phyloP scores from a whole-genome alignment of 2,329 filamentous ascomycete genomes.

The Hymenoscyphus albidus region DNA sequence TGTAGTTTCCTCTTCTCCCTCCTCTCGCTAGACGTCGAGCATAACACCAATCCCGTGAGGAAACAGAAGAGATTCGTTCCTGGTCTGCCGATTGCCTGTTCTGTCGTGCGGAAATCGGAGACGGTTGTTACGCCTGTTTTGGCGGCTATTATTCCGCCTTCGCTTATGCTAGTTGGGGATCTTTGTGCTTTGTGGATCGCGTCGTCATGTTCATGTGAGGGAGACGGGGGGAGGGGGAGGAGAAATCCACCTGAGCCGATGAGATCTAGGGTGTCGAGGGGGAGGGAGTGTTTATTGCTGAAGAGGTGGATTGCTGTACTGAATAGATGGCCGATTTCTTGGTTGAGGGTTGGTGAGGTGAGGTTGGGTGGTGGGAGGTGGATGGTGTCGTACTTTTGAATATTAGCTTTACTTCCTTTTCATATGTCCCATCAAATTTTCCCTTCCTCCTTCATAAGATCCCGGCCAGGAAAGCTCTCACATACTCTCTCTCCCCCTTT shows the following conservation, averaged over 20 bases:
- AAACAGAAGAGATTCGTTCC: slow-evolving; percentile 34
- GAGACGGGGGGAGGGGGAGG: too few species aligned
- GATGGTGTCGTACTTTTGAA: neutral
- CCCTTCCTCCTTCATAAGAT: too few species aligned
- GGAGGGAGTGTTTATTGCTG: slow-evolving; percentile 30
- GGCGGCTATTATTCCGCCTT: slow-evolving; percentile 35
- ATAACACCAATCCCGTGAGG: slow-evolving; percentile 32
- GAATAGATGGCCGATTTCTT: slow-evolving; percentile 35
- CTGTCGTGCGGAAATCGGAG: slow-evolving; percentile 35
- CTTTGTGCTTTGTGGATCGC: too few species aligned
- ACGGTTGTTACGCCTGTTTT: slow-evolving; percentile 35
- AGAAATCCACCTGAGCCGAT: slow-evolving; percentile 34
- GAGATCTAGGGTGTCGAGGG: slow-evolving; percentile 34
- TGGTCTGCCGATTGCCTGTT: slow-evolving; percentile 35
- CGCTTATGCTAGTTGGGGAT: slow-evolving; percentile 35
- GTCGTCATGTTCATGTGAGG: too few species aligned
- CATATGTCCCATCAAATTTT: too few species aligned
- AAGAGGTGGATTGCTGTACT: slow-evolving; percentile 35
- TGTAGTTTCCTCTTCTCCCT: slow-evolving; percentile 21
- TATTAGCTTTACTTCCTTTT: neutral
- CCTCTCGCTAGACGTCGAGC: slow-evolving; percentile 26
- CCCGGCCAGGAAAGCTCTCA: too few species aligned
- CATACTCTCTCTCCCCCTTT: too few species aligned
- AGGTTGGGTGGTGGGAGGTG: neutral
- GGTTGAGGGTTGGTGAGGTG: slow-evolving; percentile 29